A percentile compares a stretch with the other conserved stretches of the same genome.
phyloP scores from a whole-genome alignment of 345 rosid genomes.

The Syzygium jambos region DNA sequence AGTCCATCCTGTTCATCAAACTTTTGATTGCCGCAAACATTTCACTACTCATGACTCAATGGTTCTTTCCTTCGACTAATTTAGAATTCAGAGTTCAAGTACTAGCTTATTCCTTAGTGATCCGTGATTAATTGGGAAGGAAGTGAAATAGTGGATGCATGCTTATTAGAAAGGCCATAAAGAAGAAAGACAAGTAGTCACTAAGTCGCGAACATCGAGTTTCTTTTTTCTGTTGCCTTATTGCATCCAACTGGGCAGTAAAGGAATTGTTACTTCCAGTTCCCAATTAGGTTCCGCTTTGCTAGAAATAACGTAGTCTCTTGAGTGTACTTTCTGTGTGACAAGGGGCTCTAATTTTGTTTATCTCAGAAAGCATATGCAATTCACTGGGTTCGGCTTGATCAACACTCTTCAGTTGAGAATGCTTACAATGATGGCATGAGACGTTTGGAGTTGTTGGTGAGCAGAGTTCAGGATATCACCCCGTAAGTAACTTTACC shows the following conservation, averaged over 20 bases:
- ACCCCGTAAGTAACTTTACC: conserved; percentile 26
- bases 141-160: neutral
- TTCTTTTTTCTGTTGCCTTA: neutral
- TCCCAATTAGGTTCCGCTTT: neutral
- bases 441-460: conserved; percentile 28
- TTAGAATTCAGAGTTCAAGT: neutral
- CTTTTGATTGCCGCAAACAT: neutral
- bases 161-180: neutral
- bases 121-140: neutral
- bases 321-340: neutral
- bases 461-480: conserved; percentile 30
- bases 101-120: neutral
- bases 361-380: conserved; percentile 38
- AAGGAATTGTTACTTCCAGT: neutral
- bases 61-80: neutral
- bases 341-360: neutral
- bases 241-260: neutral
- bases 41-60: neutral
- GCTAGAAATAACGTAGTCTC: neutral
- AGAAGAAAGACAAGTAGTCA: neutral
- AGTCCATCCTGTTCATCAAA: neutral
- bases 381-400: conserved; percentile 56
- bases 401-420: conserved; percentile 33
- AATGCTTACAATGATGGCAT: conserved; percentile 45
- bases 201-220: neutral